Evolutionary conservation across 2,329 filamentous ascomycete genomes (phyloP).

Genomic region (Neonectria neomacrospora): DNA sequence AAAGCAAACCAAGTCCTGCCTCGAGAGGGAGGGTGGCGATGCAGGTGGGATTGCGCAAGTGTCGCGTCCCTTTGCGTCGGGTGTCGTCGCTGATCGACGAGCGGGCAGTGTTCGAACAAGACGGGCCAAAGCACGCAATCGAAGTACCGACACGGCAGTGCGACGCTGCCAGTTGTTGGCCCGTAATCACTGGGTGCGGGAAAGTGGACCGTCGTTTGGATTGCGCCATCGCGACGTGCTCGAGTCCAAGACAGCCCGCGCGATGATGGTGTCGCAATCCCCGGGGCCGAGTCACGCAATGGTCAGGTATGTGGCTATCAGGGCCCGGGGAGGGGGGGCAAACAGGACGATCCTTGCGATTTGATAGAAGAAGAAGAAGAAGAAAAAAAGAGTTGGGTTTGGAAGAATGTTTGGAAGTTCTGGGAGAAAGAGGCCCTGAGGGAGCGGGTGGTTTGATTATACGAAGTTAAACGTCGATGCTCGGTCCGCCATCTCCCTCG

Average conservation of each 20-base stretch:
- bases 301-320: slow-evolving; percentile 6
- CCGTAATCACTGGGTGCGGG: background rate
- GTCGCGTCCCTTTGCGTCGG: slow-evolving; percentile 22
- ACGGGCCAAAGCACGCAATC: slow-evolving; percentile 41
- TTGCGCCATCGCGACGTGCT: slow-evolving; percentile 39
- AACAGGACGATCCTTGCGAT: background rate
- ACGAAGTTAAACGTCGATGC: too few relatives aligned
- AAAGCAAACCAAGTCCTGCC: background rate
- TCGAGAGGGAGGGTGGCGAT: background rate
- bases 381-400: background rate
- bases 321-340: background rate
- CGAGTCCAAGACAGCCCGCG: slow-evolving; percentile 12
- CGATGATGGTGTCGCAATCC: slow-evolving; percentile 38
- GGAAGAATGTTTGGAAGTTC: background rate
- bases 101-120: slow-evolving; percentile 19
- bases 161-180: background rate
- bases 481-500: too few relatives aligned
- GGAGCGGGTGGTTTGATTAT: too few relatives aligned
- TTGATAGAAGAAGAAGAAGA: background rate
- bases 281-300: slow-evolving; percentile 43
- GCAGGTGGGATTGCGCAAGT: slow-evolving; percentile 32
- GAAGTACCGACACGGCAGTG: background rate
- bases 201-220: slow-evolving; percentile 25
- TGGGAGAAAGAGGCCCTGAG: too few relatives aligned
- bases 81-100: slow-evolving; percentile 3